Evolutionary conservation across 2,329 filamentous ascomycete species (phyloP).

Genomic region (Fusarium marasasianum): DNA sequence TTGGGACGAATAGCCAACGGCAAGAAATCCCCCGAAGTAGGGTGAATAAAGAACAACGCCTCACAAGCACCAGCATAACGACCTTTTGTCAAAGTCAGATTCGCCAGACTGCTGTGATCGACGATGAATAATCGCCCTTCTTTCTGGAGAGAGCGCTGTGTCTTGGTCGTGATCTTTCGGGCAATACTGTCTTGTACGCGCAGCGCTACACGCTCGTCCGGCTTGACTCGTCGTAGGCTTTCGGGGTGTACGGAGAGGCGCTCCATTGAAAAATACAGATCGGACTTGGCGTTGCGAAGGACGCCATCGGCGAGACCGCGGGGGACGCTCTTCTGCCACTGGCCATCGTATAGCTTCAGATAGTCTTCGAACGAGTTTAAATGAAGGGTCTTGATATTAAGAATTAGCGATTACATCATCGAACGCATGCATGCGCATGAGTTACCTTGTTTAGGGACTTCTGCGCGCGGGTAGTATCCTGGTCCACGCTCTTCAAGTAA

Average conservation of each 20-base stretch:
- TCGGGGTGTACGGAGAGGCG: not conserved
- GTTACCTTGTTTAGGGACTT: not conserved
- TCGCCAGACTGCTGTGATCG: not conserved
- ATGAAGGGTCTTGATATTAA: not conserved
- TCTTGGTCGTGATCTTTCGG: not conserved
- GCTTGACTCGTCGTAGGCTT: not conserved
- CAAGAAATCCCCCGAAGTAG: not conserved
- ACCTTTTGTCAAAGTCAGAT: not conserved
- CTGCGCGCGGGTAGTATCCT: not conserved
- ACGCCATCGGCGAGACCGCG: not conserved
- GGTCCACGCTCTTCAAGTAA: too few relatives aligned
- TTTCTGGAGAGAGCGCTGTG: not conserved
- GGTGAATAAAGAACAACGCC: not conserved
- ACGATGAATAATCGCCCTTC: not conserved
- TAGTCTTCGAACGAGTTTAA: not conserved
- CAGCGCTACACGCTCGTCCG: not conserved
- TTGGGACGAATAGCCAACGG: not conserved
- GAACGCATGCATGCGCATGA: fast-evolving
- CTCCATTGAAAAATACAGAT: not conserved
- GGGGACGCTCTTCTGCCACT: not conserved
- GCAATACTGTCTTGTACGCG: not conserved
- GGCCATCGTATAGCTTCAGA: not conserved
- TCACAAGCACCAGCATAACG: not conserved
- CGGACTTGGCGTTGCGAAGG: not conserved
- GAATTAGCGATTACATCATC: too few relatives aligned